Percentiles rank a stretch among this genome's conserved stretches.
Evolutionary conservation across 164 flowering plant species (phyloP).

Genomic region (Magnolia sinica): DNA sequence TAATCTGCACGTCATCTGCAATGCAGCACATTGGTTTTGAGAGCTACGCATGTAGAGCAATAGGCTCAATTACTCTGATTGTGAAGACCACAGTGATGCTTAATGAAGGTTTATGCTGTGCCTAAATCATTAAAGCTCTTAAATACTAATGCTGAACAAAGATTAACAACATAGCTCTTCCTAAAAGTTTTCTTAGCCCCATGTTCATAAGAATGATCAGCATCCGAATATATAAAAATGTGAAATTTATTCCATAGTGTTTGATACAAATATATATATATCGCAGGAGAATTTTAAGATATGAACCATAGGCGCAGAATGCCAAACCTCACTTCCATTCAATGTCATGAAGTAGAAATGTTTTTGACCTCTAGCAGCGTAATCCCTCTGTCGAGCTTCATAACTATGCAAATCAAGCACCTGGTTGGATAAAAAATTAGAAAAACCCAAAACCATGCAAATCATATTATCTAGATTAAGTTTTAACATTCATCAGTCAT

Average conservation of each 20-base stretch:
- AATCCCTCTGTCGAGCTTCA: constrained; percentile 81
- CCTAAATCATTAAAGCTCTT: neutral
- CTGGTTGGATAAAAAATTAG: constrained; percentile 33
- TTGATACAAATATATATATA: neutral
- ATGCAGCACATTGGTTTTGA: neutral
- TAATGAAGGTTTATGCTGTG: neutral
- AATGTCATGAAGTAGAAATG: constrained; percentile 99
- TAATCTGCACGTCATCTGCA: no score
- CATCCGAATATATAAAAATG: neutral
- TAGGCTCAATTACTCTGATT: neutral
- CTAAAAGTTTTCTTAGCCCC: neutral
- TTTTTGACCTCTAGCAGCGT: constrained; percentile 80
- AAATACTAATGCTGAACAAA: neutral
- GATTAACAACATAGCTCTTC: neutral
- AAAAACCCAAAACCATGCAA: neutral
- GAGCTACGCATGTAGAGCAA: neutral
- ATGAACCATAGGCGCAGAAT: constrained; percentile 3
- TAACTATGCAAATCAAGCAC: constrained; percentile 85
- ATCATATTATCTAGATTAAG: neutral
- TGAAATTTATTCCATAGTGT: neutral
- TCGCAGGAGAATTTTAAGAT: neutral
- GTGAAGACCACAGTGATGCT: neutral
- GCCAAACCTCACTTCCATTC: constrained; percentile 86
- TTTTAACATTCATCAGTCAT: neutral
- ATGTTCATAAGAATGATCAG: neutral